Base-by-base conservation (phyloP, 441 rosid genomes). In the Euphorbia corollata region DNA sequence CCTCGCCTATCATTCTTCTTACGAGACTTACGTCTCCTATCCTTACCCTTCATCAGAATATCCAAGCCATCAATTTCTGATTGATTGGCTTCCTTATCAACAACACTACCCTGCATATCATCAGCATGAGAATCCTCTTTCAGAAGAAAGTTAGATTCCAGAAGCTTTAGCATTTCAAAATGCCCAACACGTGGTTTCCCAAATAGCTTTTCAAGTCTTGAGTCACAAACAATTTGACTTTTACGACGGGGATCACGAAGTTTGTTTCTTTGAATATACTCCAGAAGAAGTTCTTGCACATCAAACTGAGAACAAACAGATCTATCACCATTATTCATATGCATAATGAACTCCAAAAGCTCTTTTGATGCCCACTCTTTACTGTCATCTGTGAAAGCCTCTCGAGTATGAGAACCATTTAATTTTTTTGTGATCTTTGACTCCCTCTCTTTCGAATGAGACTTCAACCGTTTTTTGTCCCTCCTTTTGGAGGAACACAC, bases 151-250 rank as follows among this genome's bases (percentile, higher is more conserved):
- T 92, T 97, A 63, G 94, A 80, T 36, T 92, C 97, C 43, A 92
- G 91, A 81, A 92, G 92, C 80, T 91, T 90, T 69, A 92, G 76
- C 97, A 92, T 90, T 85, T 92, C 98, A 80, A 92, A 87, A 73
- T 92, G 97, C 61, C 97, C 97, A 64, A 92, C 97, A 69, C 92
- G 87, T 9, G 92, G 84, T 81, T 88, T 90, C 59, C 96, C 92
- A 80, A 92, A 90, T 77, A 90, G 75, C 75, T 76, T 86, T 74
- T 88, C 80, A 76, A 92, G 92, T 81, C 96, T 82, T 41, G 82
- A 72, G 80, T 92, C 98, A 74, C 98, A 92, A 67, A 92, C 76
- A 70, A 92, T 89, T 71, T 92, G 93, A 77, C 94, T 87, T 80
- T 89, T 90, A 62, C 87, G 90, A 51, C 86, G 90, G 62, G 92